Evolutionary conservation across 2,329 filamentous ascomycete species (phyloP), one percentile per base, ranked within the genome.

Genomic region (Pyrenophora seminiperda): DNA sequence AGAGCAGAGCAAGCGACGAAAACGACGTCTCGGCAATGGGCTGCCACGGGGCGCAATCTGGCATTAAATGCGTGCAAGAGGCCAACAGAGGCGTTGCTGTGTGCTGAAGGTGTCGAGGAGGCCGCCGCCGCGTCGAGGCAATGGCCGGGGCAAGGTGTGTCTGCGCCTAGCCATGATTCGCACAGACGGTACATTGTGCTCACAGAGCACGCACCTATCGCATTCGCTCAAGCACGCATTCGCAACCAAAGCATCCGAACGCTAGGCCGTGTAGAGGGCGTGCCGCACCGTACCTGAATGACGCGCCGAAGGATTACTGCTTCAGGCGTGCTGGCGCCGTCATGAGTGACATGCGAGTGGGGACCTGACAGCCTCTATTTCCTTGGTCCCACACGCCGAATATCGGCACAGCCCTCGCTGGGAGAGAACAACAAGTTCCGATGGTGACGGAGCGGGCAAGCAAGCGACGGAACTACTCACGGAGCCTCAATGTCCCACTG

Each of bases 241-340:
- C 41, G 56, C 53, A 50, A 47, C 46, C 43, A 39, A 53, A 47
- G 43, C 52, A 18, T 41, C 42, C 36, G 47, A 58, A 50, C 47
- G 54, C 49, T 45, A 53, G 56, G 41, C 61, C 54, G 64, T 68
- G 64, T 63, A 70, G 68, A 67, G 66, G 59, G 62, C 56, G 58
- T 61, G 46, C 55, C 30, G 50, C 53, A 66, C 41, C 41, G 68
- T 68, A 66, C 67, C 65, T 70, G 66, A 58, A 67, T 68, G 65
- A 65, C 63, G 65, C 65, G 62, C 58, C 40, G 59, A 52, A 44
- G 43, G 41, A 52, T 30, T 24, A 18, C 31, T 42, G 17, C 53
- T 53, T 41, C 33, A 58, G 49, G 40, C 42, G 54, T 56, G 41
- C 31, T 60, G 54, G 54, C 42, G 54, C 47, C 27, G 50, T 47